These are phyloP conservation scores for Penicillium argentinense DNA, from an alignment of 495 filamentous ascomycete genomes.

Conservation along the genomic window DNA sequence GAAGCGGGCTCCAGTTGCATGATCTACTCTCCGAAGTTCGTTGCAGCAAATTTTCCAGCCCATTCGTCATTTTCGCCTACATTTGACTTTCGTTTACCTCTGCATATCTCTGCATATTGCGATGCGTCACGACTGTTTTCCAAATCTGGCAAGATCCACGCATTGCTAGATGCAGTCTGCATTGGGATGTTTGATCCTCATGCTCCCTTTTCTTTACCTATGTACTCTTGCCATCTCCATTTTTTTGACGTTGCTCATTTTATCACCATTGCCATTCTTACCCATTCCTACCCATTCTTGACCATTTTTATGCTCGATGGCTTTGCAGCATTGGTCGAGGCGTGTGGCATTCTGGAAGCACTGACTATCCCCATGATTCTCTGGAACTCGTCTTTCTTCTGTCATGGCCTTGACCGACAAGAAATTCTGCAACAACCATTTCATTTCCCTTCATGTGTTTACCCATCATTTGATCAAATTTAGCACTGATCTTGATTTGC, in stretches of 20 bases:
- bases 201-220: constrained; percentile 12
- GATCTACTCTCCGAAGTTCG: constrained; percentile 7
- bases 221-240: constrained; percentile 10
- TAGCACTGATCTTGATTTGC: constrained; percentile 8
- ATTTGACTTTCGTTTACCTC: no score
- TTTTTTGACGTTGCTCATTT: constrained; percentile 6
- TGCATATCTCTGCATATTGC: constrained; percentile 18
- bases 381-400: no score
- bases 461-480: constrained; percentile 15
- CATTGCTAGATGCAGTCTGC: constrained; percentile 24
- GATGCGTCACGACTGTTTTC: constrained; percentile 23
- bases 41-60: constrained; percentile 26
- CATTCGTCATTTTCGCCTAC: constrained; percentile 14
- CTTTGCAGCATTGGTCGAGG: not conserved
- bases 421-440: constrained; percentile 4
- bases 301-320: constrained; percentile 14
- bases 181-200: not conserved
- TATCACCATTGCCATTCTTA: no score
- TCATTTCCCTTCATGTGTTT: constrained; percentile 31
- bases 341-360: not conserved
- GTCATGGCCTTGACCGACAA: not conserved
- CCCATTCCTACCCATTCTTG: constrained; percentile 13
- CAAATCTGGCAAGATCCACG: constrained; percentile 12
- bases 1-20: constrained; percentile 21
- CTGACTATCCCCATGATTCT: no score